Evolutionary conservation across 2,329 filamentous ascomycete genomes (phyloP).

Genomic region (Exophiala aquamarina): DNA sequence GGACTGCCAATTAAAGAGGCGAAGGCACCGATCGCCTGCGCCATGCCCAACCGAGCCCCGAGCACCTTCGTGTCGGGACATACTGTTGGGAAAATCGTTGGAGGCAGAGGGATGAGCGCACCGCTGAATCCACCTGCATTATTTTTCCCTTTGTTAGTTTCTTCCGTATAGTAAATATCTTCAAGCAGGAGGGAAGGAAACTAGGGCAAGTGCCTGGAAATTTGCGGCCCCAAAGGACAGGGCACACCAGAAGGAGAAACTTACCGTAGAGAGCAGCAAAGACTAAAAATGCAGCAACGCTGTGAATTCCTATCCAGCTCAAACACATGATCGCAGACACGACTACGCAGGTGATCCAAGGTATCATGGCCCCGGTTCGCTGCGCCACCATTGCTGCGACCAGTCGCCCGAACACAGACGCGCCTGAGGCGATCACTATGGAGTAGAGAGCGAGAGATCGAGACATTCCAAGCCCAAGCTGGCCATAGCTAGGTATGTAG

Average conservation of each 20-base stretch:
- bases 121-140: conserved; percentile 56
- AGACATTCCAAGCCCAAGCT: conserved; percentile 33
- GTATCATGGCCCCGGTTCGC: conserved; percentile 55
- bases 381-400: conserved; percentile 57
- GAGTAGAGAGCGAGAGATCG: conserved; percentile 53
- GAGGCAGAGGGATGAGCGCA: conserved; percentile 62
- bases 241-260: neutral
- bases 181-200: neutral
- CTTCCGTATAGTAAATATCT: too few species aligned
- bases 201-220: too few species aligned
- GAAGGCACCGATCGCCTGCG: conserved; percentile 49
- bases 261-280: conserved; percentile 59
- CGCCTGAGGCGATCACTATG: conserved; percentile 61
- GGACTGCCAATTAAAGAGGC: conserved; percentile 50
- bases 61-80: conserved; percentile 46
- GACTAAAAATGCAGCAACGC: conserved; percentile 51
- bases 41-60: conserved; percentile 51
- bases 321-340: conserved; percentile 42
- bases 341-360: conserved; percentile 49
- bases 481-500: conserved; percentile 37
- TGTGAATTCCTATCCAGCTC: conserved; percentile 56
- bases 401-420: conserved; percentile 56
- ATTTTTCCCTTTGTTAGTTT: conserved; percentile 1
- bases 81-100: conserved; percentile 55
- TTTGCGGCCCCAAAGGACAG: too few species aligned